phyloP scores from a whole-genome alignment of 2,329 filamentous ascomycete genomes.

The Diaporthe caulivora region DNA sequence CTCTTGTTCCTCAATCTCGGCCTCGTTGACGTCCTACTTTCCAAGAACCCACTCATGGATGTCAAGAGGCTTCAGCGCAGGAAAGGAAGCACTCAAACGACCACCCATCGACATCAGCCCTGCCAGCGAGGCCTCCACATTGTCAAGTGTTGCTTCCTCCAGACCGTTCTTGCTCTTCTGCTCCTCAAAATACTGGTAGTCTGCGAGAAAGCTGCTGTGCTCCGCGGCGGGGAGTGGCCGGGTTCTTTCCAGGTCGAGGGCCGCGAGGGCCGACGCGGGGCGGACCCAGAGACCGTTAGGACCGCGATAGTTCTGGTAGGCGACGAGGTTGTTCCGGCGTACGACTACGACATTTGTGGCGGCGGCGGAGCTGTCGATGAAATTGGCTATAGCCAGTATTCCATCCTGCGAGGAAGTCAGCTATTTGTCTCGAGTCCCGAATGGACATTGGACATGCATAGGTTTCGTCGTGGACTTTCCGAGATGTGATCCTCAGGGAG shows the following conservation, averaged over 20 bases:
- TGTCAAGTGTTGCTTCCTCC: neutral
- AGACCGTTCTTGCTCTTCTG: constrained; percentile 1
- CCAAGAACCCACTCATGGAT: constrained; percentile 10
- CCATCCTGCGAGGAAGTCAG: constrained; percentile 43
- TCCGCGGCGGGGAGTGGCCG: constrained; percentile 37
- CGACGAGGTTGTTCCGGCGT: constrained; percentile 53
- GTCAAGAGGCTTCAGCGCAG: constrained; percentile 13
- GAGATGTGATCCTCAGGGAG: constrained; percentile 57
- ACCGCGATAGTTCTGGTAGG: constrained; percentile 42
- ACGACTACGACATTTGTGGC: constrained; percentile 55
- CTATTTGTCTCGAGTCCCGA: neutral
- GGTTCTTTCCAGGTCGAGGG: constrained; percentile 41
- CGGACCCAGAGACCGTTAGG: neutral
- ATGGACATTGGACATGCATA: constrained; percentile 43
- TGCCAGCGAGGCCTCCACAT: constrained; percentile 5
- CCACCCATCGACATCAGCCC: constrained; percentile 9
- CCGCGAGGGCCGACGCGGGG: constrained; percentile 28
- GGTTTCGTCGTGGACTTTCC: constrained; percentile 59
- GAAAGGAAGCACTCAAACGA: constrained; percentile 9
- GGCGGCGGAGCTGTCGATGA: constrained; percentile 49
- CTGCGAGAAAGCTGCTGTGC: constrained; percentile 22
- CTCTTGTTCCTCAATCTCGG: neutral
- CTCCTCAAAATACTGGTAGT: constrained; percentile 24
- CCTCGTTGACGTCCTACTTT: constrained; percentile 9
- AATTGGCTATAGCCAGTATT: constrained; percentile 51